Evolutionary conservation across 148 eudicot species (phyloP).

Genomic region (Rhododendron ovatum): DNA sequence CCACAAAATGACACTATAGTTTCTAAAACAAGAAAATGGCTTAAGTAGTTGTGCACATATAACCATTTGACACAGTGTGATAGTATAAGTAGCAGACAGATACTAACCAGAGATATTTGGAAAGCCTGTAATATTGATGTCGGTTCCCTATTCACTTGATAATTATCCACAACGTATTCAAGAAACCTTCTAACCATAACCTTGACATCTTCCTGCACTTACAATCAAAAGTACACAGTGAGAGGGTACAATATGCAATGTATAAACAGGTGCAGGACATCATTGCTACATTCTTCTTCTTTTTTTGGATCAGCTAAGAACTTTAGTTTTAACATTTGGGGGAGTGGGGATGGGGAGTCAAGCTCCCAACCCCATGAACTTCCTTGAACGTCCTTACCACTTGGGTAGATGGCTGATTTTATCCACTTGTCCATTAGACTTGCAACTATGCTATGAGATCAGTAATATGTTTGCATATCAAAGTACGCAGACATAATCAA

Average conservation of each 20-base stretch:
- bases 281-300: not conserved
- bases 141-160: constrained; percentile 55
- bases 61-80: not conserved
- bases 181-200: constrained; percentile 47
- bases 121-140: constrained; percentile 65
- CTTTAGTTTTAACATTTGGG: not conserved
- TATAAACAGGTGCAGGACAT: not conserved
- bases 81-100: not conserved
- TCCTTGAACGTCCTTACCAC: not conserved
- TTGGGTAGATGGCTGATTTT: not conserved
- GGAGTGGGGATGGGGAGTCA: not conserved
- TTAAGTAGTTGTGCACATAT: not conserved
- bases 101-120: constrained; percentile 74
- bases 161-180: constrained; percentile 57
- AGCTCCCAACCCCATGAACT: not conserved
- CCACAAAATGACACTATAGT: not conserved
- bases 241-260: not conserved
- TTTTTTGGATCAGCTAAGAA: not conserved
- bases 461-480: not conserved
- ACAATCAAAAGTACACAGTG: constrained; percentile 3
- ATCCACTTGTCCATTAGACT: not conserved
- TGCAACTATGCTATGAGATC: not conserved
- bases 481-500: not conserved
- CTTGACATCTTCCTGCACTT: constrained; percentile 62
- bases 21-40: not conserved